Evolutionary conservation across 169 alveolate species (phyloP), one percentile per base, ranked within the genome.

Genomic region (Eimeria sp.): DNA sequence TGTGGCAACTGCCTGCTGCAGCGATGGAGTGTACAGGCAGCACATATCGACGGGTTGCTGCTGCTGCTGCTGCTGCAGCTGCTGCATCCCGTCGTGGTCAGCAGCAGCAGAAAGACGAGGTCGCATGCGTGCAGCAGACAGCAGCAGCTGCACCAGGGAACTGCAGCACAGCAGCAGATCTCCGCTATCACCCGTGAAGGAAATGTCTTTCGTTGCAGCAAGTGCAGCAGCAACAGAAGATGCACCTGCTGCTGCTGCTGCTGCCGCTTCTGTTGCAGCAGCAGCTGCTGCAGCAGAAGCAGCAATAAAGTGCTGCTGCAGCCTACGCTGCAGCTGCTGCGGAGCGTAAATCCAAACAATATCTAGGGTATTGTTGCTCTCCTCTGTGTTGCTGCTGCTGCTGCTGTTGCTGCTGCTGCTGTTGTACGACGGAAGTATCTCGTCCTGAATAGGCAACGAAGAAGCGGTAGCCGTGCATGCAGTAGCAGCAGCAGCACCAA

Each of bases 161-260:
- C 73, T 49, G 72, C 90, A 82, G 73, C 73, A 14, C 73, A 82
- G 90, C 90, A 82, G 54, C 90, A 82, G 47, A 11, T 40, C 51
- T 16, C 90, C 90, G 72, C 90, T 82, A 73, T 82, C 90, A 0
- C 90, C 90, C 30, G 20, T 6, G 4, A 82, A 82, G 47, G 73
- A 47, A 5, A 10, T 13, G 11, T n/a, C 34, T 47, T n/a, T 82
- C 49, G 70, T 51, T 6, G 90, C 65, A 51, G 90, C 73, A 82
- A 82, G 90, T 9, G 72, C 73, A n/a, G 90, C 90, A 82, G 90
- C 90, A 47, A 82, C 72, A n/a, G 90, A 82, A 4, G 73, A 49
- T 13, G 30, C 30, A 9, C 70, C 90, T 51, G 65, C 90, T 51
- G 90, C 90, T 51, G 90, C 72, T 51, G 90, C 90, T 82, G 90